A percentile compares a stretch with the other conserved stretches of the same genome.
Evolutionary conservation across 331 rosid genomes (phyloP).

Genomic region (Quercus tomentella): DNA sequence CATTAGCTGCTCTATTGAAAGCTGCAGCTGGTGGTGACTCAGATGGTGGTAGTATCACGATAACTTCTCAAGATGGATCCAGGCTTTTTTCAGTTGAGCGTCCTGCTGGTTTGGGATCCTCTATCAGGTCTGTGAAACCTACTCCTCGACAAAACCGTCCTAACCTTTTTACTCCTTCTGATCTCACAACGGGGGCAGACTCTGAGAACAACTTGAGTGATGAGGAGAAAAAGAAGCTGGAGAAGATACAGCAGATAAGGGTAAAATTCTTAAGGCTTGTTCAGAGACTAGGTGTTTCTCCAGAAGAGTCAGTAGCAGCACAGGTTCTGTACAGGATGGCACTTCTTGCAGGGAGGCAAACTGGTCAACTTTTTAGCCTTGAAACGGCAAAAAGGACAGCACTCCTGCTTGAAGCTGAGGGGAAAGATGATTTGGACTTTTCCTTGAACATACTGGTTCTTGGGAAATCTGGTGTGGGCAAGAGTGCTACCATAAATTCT

Average conservation of each 20-base stretch:
- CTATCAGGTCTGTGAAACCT: slow-evolving; percentile 62
- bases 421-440: slow-evolving; percentile 50
- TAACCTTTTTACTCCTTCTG: slow-evolving; percentile 34
- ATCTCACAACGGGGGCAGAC: slow-evolving; percentile 28
- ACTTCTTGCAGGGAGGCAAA: slow-evolving; percentile 64
- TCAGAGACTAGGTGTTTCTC: slow-evolving; percentile 66
- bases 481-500: slow-evolving; percentile 92
- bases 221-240: slow-evolving; percentile 67
- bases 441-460: slow-evolving; percentile 78
- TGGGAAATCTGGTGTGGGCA: slow-evolving; percentile 88
- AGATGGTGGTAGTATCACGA: slow-evolving; percentile 67
- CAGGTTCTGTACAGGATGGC: slow-evolving; percentile 80
- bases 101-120: slow-evolving; percentile 89
- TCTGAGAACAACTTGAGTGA: slow-evolving; percentile 59
- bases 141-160: slow-evolving; percentile 52
- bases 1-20: slow-evolving; percentile 83
- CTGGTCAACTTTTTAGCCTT: slow-evolving; percentile 52
- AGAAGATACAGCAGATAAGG: slow-evolving; percentile 66
- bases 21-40: slow-evolving; percentile 73
- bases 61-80: slow-evolving; percentile 79
- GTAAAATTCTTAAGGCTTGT: slow-evolving; percentile 71
- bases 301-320: slow-evolving; percentile 72
- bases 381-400: slow-evolving; percentile 76
- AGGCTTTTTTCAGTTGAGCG: slow-evolving; percentile 91
- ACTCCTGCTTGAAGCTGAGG: slow-evolving; percentile 67